phyloP scores from a whole-genome alignment of 352 stramenopile genomes.

The Thraustochytrium striatum region DNA sequence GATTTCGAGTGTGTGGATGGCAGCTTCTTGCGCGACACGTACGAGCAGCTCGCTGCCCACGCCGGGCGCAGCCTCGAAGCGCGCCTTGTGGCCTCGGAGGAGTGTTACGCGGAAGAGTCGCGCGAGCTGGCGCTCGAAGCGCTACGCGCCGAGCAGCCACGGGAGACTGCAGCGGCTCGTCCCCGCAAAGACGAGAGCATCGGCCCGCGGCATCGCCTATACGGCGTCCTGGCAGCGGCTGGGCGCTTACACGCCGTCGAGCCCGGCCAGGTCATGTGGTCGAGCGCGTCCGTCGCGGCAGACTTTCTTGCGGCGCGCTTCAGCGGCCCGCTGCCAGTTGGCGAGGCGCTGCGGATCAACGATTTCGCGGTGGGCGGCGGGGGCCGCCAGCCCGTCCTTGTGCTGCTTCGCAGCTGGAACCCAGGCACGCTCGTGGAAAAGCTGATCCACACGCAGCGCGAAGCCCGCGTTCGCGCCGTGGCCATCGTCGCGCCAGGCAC shows the following conservation, averaged over 20 bases:
- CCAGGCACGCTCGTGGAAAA: not conserved
- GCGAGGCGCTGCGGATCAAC: not conserved
- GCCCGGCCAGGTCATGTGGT: not conserved
- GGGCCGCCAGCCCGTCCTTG: not conserved
- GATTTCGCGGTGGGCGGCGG: not conserved
- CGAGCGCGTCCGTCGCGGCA: not conserved
- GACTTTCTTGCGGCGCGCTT: conserved; percentile 10
- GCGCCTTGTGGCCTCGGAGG: conserved; percentile 2
- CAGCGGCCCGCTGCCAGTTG: conserved; percentile 4
- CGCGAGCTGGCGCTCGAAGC: not conserved
- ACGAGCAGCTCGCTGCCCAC: not conserved
- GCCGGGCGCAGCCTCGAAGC: not conserved
- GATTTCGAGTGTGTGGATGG: not conserved
- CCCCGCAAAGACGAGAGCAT: not conserved
- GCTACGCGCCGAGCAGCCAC: not conserved
- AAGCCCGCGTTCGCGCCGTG: not conserved
- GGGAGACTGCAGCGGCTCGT: not conserved
- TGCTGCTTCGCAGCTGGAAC: not conserved
- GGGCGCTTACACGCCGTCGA: not conserved
- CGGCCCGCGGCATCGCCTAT: not conserved
- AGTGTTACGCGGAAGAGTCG: not conserved
- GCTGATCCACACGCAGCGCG: conserved; percentile 3
- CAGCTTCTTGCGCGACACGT: not conserved
- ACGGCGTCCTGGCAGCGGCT: conserved; percentile 11
- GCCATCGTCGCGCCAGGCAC: conserved; percentile 8